A percentile compares a stretch with the other conserved stretches of the same genome.
Evolutionary conservation across 164 flowering plant genomes (phyloP).

Genomic region (Kalanchoe fedtschenkoi): DNA sequence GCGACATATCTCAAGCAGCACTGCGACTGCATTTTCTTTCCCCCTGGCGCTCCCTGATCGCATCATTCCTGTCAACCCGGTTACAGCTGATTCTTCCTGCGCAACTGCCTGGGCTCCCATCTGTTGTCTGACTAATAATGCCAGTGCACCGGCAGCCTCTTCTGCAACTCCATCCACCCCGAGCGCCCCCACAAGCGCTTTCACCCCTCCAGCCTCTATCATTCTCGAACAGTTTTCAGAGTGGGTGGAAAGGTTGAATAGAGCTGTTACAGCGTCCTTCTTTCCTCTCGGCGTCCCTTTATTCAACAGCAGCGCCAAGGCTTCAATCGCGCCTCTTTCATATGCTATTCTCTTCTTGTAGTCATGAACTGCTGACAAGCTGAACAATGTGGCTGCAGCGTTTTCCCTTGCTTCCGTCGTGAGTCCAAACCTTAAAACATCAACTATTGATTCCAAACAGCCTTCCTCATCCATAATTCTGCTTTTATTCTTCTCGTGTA

Average conservation of each 20-base stretch:
- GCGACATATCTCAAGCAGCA: slow-evolving; percentile 5
- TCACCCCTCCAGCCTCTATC: slow-evolving; percentile 5
- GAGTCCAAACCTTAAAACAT: slow-evolving; percentile 2
- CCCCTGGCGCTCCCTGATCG: slow-evolving; percentile 2
- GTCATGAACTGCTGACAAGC: slow-evolving; percentile 1
- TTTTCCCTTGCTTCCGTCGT: slow-evolving; percentile 4
- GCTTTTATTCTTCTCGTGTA: slow-evolving; percentile 1
- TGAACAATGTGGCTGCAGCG: slow-evolving; percentile 9
- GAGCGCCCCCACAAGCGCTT: not conserved
- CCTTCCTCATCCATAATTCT: slow-evolving; percentile 3
- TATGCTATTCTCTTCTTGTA: not conserved
- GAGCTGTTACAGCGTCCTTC: slow-evolving; percentile 3
- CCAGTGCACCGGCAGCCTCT: slow-evolving; percentile 4
- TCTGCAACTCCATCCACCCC: slow-evolving; percentile 2
- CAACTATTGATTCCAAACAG: not conserved
- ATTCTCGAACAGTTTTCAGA: not conserved
- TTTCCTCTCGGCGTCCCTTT: not conserved
- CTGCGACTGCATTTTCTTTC: slow-evolving; percentile 4
- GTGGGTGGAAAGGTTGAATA: slow-evolving; percentile 1
- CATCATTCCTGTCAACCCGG: not conserved
- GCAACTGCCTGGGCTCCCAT: not conserved
- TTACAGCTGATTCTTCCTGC: not conserved
- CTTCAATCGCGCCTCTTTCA: not conserved
- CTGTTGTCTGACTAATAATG: not conserved
- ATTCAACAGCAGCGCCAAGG: not conserved